Evolutionary conservation across 306 rosid species (phyloP).

Genomic region (Vicia villosa): DNA sequence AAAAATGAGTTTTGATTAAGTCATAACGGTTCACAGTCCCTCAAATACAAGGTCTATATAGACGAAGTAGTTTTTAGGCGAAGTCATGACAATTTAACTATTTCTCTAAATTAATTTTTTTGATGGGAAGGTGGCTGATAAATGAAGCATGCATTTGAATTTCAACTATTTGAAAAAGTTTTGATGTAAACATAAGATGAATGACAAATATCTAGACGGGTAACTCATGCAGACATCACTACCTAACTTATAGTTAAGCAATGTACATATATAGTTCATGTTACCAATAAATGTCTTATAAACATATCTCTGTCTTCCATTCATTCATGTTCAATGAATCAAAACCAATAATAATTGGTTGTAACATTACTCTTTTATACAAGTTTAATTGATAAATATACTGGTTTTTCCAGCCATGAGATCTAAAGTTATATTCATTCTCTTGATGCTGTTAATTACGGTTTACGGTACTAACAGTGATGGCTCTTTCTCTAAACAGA

Average conservation of each 20-base stretch:
- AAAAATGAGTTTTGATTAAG: no score
- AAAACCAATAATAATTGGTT: no score
- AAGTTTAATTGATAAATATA: conserved; percentile 32
- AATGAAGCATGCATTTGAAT: conserved; percentile 38
- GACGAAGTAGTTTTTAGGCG: no score
- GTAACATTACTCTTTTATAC: neutral
- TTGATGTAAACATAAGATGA: conserved; percentile 41
- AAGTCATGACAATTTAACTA: no score
- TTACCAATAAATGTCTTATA: conserved; percentile 10
- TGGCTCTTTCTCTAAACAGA: conserved; percentile 37
- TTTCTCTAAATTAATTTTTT: neutral
- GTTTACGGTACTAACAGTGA: conserved; percentile 31
- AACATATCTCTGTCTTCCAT: conserved; percentile 22
- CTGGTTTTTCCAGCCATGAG: conserved; percentile 1
- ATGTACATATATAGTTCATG: conserved; percentile 20
- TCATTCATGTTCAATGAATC: neutral
- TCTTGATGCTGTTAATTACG: conserved; percentile 36
- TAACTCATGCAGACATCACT: conserved; percentile 54
- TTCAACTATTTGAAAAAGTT: neutral
- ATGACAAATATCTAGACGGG: conserved; percentile 47
- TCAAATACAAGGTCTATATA: no score
- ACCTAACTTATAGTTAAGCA: conserved; percentile 23
- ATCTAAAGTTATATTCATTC: conserved; percentile 23
- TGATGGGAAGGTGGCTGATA: conserved; percentile 22
- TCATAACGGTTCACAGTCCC: no score